Percentiles rank a stretch among this genome's conserved stretches.
Evolutionary conservation across 371 early-diverging fungal species (phyloP).

Genomic region (Amoeboradix gromovi): DNA sequence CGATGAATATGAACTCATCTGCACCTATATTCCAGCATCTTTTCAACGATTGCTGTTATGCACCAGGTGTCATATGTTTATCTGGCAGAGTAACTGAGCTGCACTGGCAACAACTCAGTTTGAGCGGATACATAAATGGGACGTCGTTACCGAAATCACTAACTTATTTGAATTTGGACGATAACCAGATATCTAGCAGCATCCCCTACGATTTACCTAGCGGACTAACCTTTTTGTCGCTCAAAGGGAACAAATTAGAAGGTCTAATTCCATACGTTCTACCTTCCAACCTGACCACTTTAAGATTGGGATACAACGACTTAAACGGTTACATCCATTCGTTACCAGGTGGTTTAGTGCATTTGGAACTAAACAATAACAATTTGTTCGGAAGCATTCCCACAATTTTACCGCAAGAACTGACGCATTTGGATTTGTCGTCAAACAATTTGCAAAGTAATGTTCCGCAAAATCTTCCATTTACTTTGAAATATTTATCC

Average conservation of each 20-base stretch:
- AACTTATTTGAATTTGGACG: background rate
- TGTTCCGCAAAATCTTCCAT: background rate
- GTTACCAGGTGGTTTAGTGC: too few relatives aligned
- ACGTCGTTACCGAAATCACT: too few relatives aligned
- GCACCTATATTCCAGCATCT: too few relatives aligned
- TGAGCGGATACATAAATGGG: background rate
- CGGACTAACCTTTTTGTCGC: too few relatives aligned
- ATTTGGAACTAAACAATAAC: background rate
- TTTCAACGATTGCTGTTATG: background rate
- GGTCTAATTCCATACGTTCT: too few relatives aligned
- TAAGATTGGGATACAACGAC: too few relatives aligned
- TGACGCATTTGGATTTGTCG: background rate
- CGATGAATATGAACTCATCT: too few relatives aligned
- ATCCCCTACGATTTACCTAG: background rate
- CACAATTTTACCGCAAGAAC: too few relatives aligned
- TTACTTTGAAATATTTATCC: background rate
- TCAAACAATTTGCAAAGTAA: background rate
- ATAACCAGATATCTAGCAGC: background rate
- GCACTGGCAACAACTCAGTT: background rate
- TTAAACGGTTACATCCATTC: too few relatives aligned
- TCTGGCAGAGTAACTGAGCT: background rate
- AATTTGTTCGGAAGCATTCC: background rate
- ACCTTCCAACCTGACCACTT: too few relatives aligned
- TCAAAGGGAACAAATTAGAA: too few relatives aligned
- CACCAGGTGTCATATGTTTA: background rate